Conservation (phyloP, 768 basidiomycete species). For the Cystobasidium ongulense region DNA sequence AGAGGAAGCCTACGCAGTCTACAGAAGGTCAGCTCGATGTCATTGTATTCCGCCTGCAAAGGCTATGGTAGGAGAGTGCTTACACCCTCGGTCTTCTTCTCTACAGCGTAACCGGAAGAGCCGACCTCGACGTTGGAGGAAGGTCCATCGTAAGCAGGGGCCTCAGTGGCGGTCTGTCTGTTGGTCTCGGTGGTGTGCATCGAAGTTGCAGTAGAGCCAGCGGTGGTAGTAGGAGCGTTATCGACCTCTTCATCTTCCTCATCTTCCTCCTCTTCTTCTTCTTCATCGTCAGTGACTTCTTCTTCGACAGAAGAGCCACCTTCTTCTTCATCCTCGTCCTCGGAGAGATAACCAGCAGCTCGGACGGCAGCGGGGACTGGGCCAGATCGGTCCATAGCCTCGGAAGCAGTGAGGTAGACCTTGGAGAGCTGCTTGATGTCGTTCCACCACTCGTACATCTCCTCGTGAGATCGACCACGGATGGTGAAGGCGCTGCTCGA, state of each 20-base stretch:
- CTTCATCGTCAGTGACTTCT: slow-evolving; percentile 51
- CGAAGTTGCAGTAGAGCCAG: not conserved
- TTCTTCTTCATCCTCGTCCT: slow-evolving; percentile 63
- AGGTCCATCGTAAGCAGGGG: slow-evolving; percentile 38
- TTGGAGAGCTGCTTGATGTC: slow-evolving; percentile 54
- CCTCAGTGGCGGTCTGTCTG: slow-evolving; percentile 25
- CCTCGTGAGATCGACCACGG: slow-evolving; percentile 76
- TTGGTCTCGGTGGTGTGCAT: slow-evolving; percentile 18
- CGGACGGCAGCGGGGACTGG: slow-evolving; percentile 88
- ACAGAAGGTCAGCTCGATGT: not conserved
- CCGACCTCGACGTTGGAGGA: slow-evolving; percentile 36
- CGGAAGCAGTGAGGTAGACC: slow-evolving; percentile 67
- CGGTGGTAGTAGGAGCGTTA: slow-evolving; percentile 1
- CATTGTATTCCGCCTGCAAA: not conserved
- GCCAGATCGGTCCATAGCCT: slow-evolving; percentile 82
- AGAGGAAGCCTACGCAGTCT: slow-evolving; percentile 6
- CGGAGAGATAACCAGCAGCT: slow-evolving; percentile 75
- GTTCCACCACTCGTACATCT: slow-evolving; percentile 99
- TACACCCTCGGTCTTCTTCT: slow-evolving; percentile 39
- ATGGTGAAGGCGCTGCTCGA: slow-evolving; percentile 75
- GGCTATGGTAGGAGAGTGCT: not conserved
- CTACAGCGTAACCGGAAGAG: slow-evolving; percentile 38
- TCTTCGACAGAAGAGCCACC: slow-evolving; percentile 56
- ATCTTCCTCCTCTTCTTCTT: slow-evolving; percentile 36
- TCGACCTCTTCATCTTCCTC: slow-evolving; percentile 21